Conservation (phyloP, 2,329 filamentous ascomycete genomes). For the Arthrobotrys musiformis region DNA sequence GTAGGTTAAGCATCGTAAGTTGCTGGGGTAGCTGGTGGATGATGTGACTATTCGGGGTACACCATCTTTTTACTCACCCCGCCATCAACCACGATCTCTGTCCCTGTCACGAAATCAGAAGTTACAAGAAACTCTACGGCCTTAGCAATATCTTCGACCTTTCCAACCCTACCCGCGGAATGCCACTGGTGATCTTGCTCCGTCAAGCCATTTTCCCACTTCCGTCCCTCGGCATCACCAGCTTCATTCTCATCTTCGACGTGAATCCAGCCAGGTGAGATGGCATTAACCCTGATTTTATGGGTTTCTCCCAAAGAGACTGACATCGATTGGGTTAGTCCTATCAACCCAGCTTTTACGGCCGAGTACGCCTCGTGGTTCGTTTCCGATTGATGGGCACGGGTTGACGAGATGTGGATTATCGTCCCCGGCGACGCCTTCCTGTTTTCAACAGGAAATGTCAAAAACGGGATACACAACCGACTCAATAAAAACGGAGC, state of each 20-base stretch:
- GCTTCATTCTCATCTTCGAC: slow-evolving; percentile 63
- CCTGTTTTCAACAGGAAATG: background rate
- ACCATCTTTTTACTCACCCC: slow-evolving; percentile 44
- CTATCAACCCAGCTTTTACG: slow-evolving; percentile 67
- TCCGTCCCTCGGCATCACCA: slow-evolving; percentile 58
- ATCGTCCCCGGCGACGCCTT: slow-evolving; percentile 60
- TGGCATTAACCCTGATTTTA: background rate
- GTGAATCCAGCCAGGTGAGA: slow-evolving; percentile 66
- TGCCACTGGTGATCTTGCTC: slow-evolving; percentile 67
- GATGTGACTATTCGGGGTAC: slow-evolving; percentile 19
- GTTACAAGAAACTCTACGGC: slow-evolving; percentile 38
- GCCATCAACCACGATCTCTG: slow-evolving; percentile 35
- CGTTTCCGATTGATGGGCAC: slow-evolving; percentile 66
- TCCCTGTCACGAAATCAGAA: slow-evolving; percentile 27
- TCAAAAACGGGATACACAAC: slow-evolving; percentile 33
- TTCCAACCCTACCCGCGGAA: slow-evolving; percentile 66
- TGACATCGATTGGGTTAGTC: slow-evolving; percentile 66
- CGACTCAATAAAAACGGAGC: slow-evolving; percentile 33
- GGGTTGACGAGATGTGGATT: slow-evolving; percentile 67
- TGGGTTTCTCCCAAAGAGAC: slow-evolving; percentile 64
- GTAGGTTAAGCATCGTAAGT: background rate
- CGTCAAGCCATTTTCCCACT: slow-evolving; percentile 66
- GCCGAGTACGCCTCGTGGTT: slow-evolving; percentile 67
- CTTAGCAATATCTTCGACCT: slow-evolving; percentile 64
- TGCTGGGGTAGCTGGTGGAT: no score